Conservation (phyloP, 1,139 yeast genomes). For the Candida tunisiensis region DNA sequence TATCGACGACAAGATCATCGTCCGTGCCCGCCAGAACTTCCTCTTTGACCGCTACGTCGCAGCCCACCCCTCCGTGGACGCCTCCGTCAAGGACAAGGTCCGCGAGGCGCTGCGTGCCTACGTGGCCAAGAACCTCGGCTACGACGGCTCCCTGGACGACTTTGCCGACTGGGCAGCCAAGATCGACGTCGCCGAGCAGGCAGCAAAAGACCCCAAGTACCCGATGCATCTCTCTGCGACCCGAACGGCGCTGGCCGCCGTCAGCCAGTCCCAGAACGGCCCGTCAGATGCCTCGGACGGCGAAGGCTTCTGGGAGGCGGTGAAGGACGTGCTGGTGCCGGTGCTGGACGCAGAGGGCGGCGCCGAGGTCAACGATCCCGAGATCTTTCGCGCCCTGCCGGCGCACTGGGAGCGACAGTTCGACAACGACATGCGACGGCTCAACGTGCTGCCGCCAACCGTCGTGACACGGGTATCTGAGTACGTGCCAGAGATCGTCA, state of each 20-base stretch:
- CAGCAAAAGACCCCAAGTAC: slow-evolving; percentile 54
- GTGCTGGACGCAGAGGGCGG: slow-evolving; percentile 59
- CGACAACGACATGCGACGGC: slow-evolving; percentile 67
- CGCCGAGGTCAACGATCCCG: slow-evolving; percentile 65
- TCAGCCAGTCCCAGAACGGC: slow-evolving; percentile 10
- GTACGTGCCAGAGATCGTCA: slow-evolving; percentile 81
- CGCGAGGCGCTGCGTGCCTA: slow-evolving; percentile 31
- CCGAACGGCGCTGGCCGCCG: slow-evolving; percentile 27
- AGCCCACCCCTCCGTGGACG: slow-evolving; percentile 13
- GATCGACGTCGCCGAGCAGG: slow-evolving; percentile 32
- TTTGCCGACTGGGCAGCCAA: slow-evolving; percentile 35
- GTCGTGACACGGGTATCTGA: slow-evolving; percentile 94
- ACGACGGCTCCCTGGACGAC: slow-evolving; percentile 14
- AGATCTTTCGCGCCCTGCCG: slow-evolving; percentile 65
- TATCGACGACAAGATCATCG: slow-evolving; percentile 89
- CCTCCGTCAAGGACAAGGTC: slow-evolving; percentile 25
- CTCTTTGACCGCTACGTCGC: slow-evolving; percentile 44
- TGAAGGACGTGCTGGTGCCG: slow-evolving; percentile 64
- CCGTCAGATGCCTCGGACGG: too few species aligned
- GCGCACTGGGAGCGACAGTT: slow-evolving; percentile 79
- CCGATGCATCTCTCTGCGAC: slow-evolving; percentile 73
- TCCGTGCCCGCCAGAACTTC: slow-evolving; percentile 83
- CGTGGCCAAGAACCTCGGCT: slow-evolving; percentile 40
- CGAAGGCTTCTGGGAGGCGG: slow-evolving; percentile 28
- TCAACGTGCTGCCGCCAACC: slow-evolving; percentile 74